Conservation (phyloP, 495 filamentous ascomycete genomes). For the Apiosordaria backusii region DNA sequence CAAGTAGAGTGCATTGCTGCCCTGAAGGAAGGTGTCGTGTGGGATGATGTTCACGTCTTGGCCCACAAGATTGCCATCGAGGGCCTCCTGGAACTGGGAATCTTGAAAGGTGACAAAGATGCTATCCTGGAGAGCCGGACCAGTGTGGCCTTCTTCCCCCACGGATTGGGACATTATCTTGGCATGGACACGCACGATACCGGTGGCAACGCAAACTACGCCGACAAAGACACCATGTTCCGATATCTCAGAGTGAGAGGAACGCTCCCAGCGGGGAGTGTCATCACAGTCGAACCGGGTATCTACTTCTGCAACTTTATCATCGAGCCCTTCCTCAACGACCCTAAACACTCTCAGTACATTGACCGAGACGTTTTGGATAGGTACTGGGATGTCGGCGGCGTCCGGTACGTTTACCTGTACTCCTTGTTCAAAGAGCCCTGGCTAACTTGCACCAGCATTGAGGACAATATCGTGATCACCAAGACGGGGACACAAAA, state of each 20-base stretch:
- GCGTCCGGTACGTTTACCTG: slow-evolving; percentile 55
- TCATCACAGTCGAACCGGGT: slow-evolving; percentile 89
- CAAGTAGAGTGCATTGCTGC: slow-evolving; percentile 69
- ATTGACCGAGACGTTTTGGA: slow-evolving; percentile 73
- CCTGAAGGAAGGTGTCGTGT: slow-evolving; percentile 71
- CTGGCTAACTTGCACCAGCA: slow-evolving; percentile 32
- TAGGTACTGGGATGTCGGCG: slow-evolving; percentile 85
- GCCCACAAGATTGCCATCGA: slow-evolving; percentile 81
- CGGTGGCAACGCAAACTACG: slow-evolving; percentile 82
- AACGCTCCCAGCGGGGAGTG: slow-evolving; percentile 65
- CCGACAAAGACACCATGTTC: slow-evolving; percentile 80
- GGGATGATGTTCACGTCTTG: slow-evolving; percentile 77
- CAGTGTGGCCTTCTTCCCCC: slow-evolving; percentile 86
- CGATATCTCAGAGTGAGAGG: slow-evolving; percentile 80
- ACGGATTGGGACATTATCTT: slow-evolving; percentile 87
- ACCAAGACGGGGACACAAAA: slow-evolving; percentile 75
- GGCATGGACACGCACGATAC: slow-evolving; percentile 96
- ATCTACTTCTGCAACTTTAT: slow-evolving; percentile 95
- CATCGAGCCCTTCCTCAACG: slow-evolving; percentile 73
- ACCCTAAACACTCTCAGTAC: slow-evolving; percentile 63
- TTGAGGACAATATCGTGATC: slow-evolving; percentile 71
- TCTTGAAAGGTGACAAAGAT: slow-evolving; percentile 63
- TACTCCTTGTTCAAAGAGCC: background rate
- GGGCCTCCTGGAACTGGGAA: slow-evolving; percentile 70
- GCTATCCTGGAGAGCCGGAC: slow-evolving; percentile 72